Percentiles rank a stretch among this genome's conserved stretches.
Conservation (phyloP, 345 rosid species). For the Euphorbia lathyris region DNA sequence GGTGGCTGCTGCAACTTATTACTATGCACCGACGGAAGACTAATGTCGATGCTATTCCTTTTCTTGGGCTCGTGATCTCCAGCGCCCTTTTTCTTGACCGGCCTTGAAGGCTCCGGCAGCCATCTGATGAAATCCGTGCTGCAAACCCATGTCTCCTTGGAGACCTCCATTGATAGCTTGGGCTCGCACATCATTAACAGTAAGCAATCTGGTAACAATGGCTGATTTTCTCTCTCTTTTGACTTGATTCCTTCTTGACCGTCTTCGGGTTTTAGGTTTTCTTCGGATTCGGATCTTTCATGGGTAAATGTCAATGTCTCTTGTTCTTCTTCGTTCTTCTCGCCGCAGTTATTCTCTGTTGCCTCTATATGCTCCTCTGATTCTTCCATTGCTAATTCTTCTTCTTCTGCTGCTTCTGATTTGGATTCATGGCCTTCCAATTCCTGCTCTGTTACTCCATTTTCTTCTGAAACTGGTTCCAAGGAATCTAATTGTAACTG, state of each 20-base stretch:
- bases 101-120: conserved; percentile 42
- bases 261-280: conserved; percentile 15
- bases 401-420: not conserved
- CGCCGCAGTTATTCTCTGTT: not conserved
- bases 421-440: conserved; percentile 4
- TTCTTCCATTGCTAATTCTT: not conserved
- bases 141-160: conserved; percentile 95
- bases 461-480: not conserved
- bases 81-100: conserved; percentile 30
- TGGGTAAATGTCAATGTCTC: conserved; percentile 19
- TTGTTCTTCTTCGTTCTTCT: not conserved
- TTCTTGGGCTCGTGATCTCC: conserved; percentile 41
- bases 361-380: not conserved
- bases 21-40: conserved; percentile 31
- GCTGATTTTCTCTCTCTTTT: conserved; percentile 33
- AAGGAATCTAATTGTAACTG: not conserved
- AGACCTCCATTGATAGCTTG: conserved; percentile 96
- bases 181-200: conserved; percentile 95
- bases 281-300: conserved; percentile 36
- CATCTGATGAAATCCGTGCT: conserved; percentile 79
- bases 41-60: conserved; percentile 39
- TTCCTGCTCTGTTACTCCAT: conserved; percentile 1
- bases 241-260: conserved; percentile 40
- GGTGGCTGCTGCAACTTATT: conserved; percentile 25
- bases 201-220: conserved; percentile 70